phyloP scores from a whole-genome alignment of 2,329 filamentous ascomycete genomes.

The Boeremia lycopersici region DNA sequence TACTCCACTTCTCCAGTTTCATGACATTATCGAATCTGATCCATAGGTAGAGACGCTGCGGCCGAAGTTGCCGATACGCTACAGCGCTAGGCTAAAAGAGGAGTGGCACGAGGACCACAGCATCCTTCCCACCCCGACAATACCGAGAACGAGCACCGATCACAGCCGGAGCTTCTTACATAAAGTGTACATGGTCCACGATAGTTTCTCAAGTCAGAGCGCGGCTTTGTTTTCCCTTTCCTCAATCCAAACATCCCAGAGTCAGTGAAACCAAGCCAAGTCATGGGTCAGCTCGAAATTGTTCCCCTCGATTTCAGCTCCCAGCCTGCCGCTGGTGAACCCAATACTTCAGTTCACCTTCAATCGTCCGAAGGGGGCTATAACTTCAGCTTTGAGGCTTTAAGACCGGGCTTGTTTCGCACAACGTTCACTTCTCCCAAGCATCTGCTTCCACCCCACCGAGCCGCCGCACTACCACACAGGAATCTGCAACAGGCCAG shows the following conservation, averaged over 20 bases:
- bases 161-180: not conserved
- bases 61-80: constrained; percentile 23
- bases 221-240: no score
- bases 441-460: constrained; percentile 69
- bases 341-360: constrained; percentile 47
- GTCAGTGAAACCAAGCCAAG: constrained; percentile 9
- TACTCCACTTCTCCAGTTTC: not conserved
- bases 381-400: constrained; percentile 66
- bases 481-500: constrained; percentile 43
- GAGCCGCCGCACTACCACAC: constrained; percentile 60
- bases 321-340: constrained; percentile 26
- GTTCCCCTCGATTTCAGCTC: constrained; percentile 47
- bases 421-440: constrained; percentile 68
- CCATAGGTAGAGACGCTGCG: constrained; percentile 2
- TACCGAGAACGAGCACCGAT: not conserved
- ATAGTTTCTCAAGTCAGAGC: not conserved
- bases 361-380: constrained; percentile 53
- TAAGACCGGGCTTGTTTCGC: constrained; percentile 68
- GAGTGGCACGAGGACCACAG: not conserved
- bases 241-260: not conserved
- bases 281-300: constrained; percentile 58
- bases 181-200: constrained; percentile 3
- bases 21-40: no score
- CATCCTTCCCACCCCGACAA: not conserved
- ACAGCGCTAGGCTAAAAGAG: not conserved